A percentile compares a stretch with the other conserved stretches of the same genome.
phyloP scores from a whole-genome alignment of 768 basidiomycete genomes.

The Boletales sp. region DNA sequence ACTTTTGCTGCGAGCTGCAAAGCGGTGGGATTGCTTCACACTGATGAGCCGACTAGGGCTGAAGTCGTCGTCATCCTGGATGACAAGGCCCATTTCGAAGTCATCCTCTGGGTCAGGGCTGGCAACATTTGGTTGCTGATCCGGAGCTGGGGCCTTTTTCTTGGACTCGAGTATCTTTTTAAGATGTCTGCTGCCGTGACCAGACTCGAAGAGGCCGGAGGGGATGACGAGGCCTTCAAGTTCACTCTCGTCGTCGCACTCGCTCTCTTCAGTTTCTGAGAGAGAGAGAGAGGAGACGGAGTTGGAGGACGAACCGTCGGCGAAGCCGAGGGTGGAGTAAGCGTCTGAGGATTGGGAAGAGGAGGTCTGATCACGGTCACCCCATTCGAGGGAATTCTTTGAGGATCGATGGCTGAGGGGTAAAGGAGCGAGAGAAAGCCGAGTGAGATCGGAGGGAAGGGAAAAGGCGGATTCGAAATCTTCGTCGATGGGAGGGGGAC shows the following conservation, averaged over 20 bases:
- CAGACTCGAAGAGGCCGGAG: conserved; percentile 68
- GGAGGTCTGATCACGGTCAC: conserved; percentile 76
- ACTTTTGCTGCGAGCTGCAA: conserved; percentile 54
- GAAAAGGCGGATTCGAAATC: conserved; percentile 84
- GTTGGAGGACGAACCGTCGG: conserved; percentile 68
- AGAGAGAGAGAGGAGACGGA: conserved; percentile 62
- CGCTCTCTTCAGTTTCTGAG: conserved; percentile 71
- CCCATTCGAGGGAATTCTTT: conserved; percentile 83
- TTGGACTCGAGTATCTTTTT: conserved; percentile 51
- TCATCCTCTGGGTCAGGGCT: conserved; percentile 75
- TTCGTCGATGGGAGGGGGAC: conserved; percentile 47
- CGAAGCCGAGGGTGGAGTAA: conserved; percentile 76
- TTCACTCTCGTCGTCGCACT: conserved; percentile 63
- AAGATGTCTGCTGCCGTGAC: conserved; percentile 50
- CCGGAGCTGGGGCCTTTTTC: conserved; percentile 54
- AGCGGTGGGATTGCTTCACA: conserved; percentile 41
- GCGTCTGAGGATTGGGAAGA: conserved; percentile 88
- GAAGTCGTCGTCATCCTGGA: conserved; percentile 79
- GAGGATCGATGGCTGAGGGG: conserved; percentile 75
- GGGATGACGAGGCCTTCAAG: conserved; percentile 83
- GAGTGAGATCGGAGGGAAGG: conserved; percentile 75
- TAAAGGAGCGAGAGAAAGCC: conserved; percentile 76
- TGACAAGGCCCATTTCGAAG: conserved; percentile 80
- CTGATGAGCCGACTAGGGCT: conserved; percentile 71
- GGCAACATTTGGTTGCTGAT: conserved; percentile 49